Base-by-base conservation (phyloP, 1,284 basidiomycete genomes). In the Inonotus hispidus region DNA sequence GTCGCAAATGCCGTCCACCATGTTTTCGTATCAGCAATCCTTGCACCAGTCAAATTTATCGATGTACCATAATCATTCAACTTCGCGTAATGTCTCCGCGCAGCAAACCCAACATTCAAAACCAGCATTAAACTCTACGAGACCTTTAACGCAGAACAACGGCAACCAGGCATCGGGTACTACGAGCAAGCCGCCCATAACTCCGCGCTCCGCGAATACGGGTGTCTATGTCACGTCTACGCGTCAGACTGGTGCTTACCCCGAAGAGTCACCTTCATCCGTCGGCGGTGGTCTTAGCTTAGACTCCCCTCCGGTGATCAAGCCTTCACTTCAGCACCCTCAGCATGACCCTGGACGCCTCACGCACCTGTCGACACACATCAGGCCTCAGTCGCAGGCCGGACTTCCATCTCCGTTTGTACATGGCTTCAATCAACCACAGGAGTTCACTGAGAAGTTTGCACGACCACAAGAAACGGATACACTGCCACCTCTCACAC, bases 31-130 rank as follows among this genome's bases (percentile, higher is more conserved):
- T 16, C 46, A 54, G 25, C 59, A 56, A 37, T 29, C 45, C 39
- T 13, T 43, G 25, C 45, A 61, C 45, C 56, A 35, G 53, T 29
- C 55, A 25, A 21, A 46, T 19, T 11, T 38, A 29, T 43, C 35
- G 45, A 52, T 62, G 60, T 62, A 62, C 47, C 53, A 62, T 62
- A 62, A 62, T 45, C 21, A 27, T 54, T 50, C 41, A 11, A 46
- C 21, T 45, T 58, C 56, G 3, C 60, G 49, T 37, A 32, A 27
- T 29, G 56, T 45, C 11, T 11, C 45, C 14, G n/a, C 50, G 37
- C 25, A 35, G 16, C 50, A 57, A 27, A 14, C 56, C 14, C 60
- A 56, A 11, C 59, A 60, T 29, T 29, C 23, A 3, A 43, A 39
- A 35, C 53, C 37, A 19, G 10, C n/a, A 35, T 8, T 14, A 25